Evolutionary conservation across 2,329 filamentous ascomycete genomes (phyloP).

Genomic region (Aspergillus costaricaensis): DNA sequence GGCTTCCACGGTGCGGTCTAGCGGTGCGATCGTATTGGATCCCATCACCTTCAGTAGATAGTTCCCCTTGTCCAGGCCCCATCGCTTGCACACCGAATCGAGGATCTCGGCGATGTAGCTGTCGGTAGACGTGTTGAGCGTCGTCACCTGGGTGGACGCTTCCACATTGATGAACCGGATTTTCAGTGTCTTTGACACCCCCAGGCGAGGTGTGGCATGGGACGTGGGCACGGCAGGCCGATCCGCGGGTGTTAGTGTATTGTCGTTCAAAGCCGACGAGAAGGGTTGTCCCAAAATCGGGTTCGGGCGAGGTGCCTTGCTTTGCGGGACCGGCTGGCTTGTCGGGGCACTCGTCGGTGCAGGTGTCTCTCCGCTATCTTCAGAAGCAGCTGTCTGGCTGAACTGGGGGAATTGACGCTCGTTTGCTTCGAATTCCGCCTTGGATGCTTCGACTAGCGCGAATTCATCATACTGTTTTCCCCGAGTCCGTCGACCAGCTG

Average conservation of each 20-base stretch:
- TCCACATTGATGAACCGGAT: conserved; percentile 64
- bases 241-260: conserved; percentile 49
- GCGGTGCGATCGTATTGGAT: conserved; percentile 63
- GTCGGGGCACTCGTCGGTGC: conserved; percentile 24
- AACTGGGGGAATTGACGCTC: conserved; percentile 59
- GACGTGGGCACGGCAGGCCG: conserved; percentile 46
- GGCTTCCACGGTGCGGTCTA: conserved; percentile 66
- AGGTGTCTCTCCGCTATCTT: conserved; percentile 32
- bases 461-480: conserved; percentile 70
- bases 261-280: conserved; percentile 49
- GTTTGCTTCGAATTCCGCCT: conserved; percentile 59
- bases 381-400: conserved; percentile 34
- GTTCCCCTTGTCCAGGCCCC: conserved; percentile 65
- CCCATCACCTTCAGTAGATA: conserved; percentile 65
- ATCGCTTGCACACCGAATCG: conserved; percentile 62
- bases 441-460: conserved; percentile 62
- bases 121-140: conserved; percentile 62
- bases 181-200: conserved; percentile 59
- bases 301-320: conserved; percentile 37
- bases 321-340: conserved; percentile 24
- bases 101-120: conserved; percentile 70
- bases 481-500: conserved; percentile 55
- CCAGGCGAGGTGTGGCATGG: conserved; percentile 57
- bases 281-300: conserved; percentile 50
- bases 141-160: conserved; percentile 55